Evolutionary conservation across 208 protist genomes (phyloP), one percentile per base, ranked within the genome.

Genomic region (Wallacemonas sp.): DNA sequence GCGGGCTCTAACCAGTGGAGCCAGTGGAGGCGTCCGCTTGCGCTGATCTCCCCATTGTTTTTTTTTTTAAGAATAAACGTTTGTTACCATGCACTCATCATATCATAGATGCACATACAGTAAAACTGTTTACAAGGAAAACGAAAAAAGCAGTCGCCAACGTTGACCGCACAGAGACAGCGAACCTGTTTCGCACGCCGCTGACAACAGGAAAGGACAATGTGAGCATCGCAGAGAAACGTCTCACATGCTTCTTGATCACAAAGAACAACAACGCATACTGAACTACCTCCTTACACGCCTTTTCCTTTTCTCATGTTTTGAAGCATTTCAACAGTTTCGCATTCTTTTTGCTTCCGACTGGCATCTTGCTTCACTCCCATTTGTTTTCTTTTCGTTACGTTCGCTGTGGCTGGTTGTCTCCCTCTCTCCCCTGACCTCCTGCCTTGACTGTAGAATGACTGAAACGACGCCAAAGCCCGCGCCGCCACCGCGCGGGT

Each of bases 401-500:
- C 12, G 9, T 49, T 49, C 19, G 44, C 1, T 49, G 8, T 49
- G 12, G 8, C 17, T 49, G 6, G 0, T 49, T 0, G 12, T 49
- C 19, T 16, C 1, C 0, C 36, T 16, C 0, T 16, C 36, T 0
- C 36, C 36, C 9, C 36, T 41, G 9, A 41, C 36, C 9, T 49
- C 17, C 19, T 49, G 44, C 44, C 19, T 41, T 41, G 12, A 16
- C 36, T 41, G 36, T 41, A 41, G 16, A 17, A 77, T 75, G 68
- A 26, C 60, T 16, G 73, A 75, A 6, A 43, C 69, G 0, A 30
- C 63, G 1, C 32, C 63, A 26, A 85, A 74, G 34, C 46, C 52
- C 29, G 65, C 82, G 26, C 80, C 77, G 1, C 83, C 78, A n/a
- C 84, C 88, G 2, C 82, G 81, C 43, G 88, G 88, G 5, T 90